Evolutionary conservation across 257 asterid genomes (phyloP), one percentile per base, ranked within the genome.

Genomic region (Lycium barbarum): DNA sequence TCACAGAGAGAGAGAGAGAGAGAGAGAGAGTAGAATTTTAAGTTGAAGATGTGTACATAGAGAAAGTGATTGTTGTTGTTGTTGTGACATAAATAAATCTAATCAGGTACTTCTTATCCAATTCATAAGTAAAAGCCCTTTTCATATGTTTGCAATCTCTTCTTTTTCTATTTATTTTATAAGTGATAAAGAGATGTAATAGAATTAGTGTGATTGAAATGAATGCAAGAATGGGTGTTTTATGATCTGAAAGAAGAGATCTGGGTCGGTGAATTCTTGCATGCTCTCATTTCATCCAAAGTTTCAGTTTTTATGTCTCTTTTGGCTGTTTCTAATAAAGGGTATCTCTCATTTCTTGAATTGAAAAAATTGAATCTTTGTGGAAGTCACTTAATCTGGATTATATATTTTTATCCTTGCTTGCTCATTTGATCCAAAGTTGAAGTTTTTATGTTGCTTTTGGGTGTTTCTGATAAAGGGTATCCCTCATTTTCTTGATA

Each of bases 161-260:
- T 83, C 33, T 26, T 26, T 47, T 47, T 47, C 53, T 10, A 26
- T 26, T 26, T 26, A 54, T 72, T 88, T 40, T 55, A 66, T 58
- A 89, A 36, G 51, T 71, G 81, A 63, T 85, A 80, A 88, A 38
- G 88, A 90, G 97, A 95, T 95, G 97, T 92, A 88, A 80, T 90
- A 58, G 83, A 36, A 61, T 87, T 79, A 26, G 58, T 17, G 73
- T 66, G 47, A 79, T 54, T 54, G 59, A 54, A 54, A 87, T 71
- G 87, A 88, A 88, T 91, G 92, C 91, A 53, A 84, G 93, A 86
- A 22, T 91, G 89, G 87, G 87, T 72, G 73, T 80, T 83, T 62
- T 26, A 26, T 26, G 33, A 26, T 26, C 33, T 26, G 33, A 26
- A 26, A 26, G 33, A 26, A 26, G 33, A 89, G 98, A 96, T 92